phyloP scores from a whole-genome alignment of 106 monocot species.

The Acorus calamus region DNA sequence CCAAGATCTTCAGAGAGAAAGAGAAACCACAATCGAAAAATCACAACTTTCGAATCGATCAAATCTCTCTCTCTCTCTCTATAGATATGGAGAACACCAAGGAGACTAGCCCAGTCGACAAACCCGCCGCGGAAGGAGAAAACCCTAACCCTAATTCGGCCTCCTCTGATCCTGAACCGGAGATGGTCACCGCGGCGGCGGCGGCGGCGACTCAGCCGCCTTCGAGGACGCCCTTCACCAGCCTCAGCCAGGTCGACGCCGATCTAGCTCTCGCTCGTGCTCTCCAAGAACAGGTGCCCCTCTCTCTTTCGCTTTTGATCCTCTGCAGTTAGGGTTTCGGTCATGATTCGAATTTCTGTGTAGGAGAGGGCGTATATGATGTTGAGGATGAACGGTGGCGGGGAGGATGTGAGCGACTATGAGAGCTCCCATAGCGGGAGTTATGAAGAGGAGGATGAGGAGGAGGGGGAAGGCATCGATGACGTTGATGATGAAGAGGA shows the following conservation, averaged over 20 bases:
- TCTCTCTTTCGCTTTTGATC: neutral
- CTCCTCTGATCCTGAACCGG: slow-evolving; percentile 1
- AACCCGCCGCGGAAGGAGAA: neutral
- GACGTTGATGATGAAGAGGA: slow-evolving; percentile 9
- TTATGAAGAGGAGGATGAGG: slow-evolving; percentile 39
- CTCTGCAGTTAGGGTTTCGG: neutral
- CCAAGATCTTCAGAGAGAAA: too few relatives aligned
- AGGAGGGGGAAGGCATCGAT: slow-evolving; percentile 17
- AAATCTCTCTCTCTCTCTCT: too few relatives aligned
- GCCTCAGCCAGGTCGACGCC: slow-evolving; percentile 86
- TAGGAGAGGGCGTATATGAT: slow-evolving; percentile 99
- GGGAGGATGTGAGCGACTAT: slow-evolving; percentile 17
- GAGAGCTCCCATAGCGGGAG: slow-evolving; percentile 40
- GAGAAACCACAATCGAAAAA: too few relatives aligned
- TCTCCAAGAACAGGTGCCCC: slow-evolving; percentile 78
- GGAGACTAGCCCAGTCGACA: neutral
- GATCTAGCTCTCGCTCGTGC: slow-evolving; percentile 87
- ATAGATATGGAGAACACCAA: slow-evolving; percentile 2
- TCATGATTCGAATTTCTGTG: neutral
- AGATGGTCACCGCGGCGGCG: neutral
- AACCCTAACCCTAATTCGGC: neutral
- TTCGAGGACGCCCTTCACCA: slow-evolving; percentile 67
- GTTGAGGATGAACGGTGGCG: slow-evolving; percentile 49
- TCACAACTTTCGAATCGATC: too few relatives aligned
- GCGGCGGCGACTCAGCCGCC: slow-evolving; percentile 3